Base-by-base conservation (phyloP, 1,284 basidiomycete genomes). In the Ganoderma lingzhi region DNA sequence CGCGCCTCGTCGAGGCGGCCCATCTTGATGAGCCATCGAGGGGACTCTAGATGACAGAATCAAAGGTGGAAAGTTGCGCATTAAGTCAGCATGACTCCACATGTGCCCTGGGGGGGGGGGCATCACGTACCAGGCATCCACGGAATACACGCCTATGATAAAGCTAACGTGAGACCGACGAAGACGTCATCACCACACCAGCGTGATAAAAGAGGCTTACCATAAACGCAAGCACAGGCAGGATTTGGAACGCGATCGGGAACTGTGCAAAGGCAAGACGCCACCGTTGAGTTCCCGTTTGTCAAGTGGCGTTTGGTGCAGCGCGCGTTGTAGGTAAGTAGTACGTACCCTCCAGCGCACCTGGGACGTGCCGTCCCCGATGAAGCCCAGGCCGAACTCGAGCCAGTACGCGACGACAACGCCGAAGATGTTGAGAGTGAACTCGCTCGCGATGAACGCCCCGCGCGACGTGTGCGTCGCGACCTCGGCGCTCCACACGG, bases 341-440 rank as follows among this genome's bases (percentile, higher is more conserved):
- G 10, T 65, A 75, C 78, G 62, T 73, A 84, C 83, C 76, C 83
- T 76, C 84, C 83, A 85, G n/a, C 82, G 80, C 37, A 84, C 76
- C 66, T 82, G 78, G 17, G 80, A 79, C 35, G 74, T 76, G 35
- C 86, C 86, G 70, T 86, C 84, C 28, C 82, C 84, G 41, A 86
- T 76, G 70, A 85, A 87, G 17, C 83, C 82, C 2, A 87, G 80
- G 2, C 83, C 85, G 73, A 87, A 88, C 72, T 86, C 84, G 9
- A 87, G 79, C 86, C 86, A 88, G 71, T 87, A 87, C 8, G 86
- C 86, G 56, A 87, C 80, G 32, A 86, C 85, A 39, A 88, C 86
- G 44, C 86, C 86, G 61, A 87, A 84, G 67, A 86, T 87, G 69
- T 87, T 87, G 62, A 80, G 74, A 14, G 80, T 82, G 73, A 82